Evolutionary conservation across 441 rosid genomes (phyloP), one percentile per base, ranked within the genome.

Genomic region (Breynia disticha): DNA sequence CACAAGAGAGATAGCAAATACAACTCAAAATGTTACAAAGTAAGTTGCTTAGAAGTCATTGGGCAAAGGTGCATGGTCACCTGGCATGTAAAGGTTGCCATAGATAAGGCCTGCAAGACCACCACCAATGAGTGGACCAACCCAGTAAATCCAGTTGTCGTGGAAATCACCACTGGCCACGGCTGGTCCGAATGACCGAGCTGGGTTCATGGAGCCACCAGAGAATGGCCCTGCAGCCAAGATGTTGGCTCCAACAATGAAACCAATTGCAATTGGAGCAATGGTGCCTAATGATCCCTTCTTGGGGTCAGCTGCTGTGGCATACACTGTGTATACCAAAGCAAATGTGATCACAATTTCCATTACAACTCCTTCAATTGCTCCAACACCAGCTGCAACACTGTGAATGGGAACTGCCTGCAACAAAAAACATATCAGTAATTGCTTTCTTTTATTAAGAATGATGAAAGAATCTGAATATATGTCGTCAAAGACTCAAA

Each of bases 151-250:
- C 95, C 95, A 90, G 75, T 82, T 86, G 70, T 75, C 94, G 5
- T 72, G 72, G 82, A 76, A 86, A 69, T 90, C 76, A 3, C 97
- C 95, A 0, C 89, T 84, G 1, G 64, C 87, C 21, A 90, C 91
- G 0, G 95, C 96, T 0, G 95, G 97, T 28, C 97, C 97, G 18
- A 90, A 90, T n/a, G 97, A 87, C 4, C 94, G 85, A n/a, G 96
- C 97, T 0, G 97, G 94, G 84, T 90, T 90, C 97, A 87, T 90
- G 48, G 97, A 87, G n/a, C 95, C 95, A 14, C 95, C 95, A 0
- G 91, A 84, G 79, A 90, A 90, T 20, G 97, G 97, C 54, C 97
- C 97, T 6, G 89, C 91, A 0, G 94, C 97, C 56, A 84, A 65
- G 62, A 87, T 90, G 80, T 90, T 90, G 65, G 97, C 97, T 22